Evolutionary conservation across 768 basidiomycete genomes (phyloP), one percentile per base, ranked within the genome.

Genomic region (Leccinum uliginosum): DNA sequence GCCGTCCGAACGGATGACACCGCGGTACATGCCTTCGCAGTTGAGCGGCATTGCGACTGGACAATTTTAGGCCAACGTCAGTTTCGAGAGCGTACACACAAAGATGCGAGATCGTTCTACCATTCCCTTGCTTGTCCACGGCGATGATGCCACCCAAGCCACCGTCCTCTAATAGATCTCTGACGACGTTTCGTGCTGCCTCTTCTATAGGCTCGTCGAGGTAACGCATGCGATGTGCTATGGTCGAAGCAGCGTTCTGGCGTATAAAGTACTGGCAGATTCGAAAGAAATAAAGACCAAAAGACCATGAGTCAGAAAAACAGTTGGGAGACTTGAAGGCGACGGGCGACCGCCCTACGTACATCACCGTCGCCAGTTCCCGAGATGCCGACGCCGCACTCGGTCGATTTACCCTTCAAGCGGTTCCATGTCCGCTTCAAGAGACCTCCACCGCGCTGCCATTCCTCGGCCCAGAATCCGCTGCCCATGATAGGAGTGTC

Each of bases 291-390:
- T 1, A 10, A 15, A 9, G 14, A 35, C 27, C 6, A 2, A 7
- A 10, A 9, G 9, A 34, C 23, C 14, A 34, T 15, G 15, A 34
- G 49, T 61, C 48, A 50, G 56, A 21, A 50, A 6, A 43, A 53
- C 47, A 45, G 24, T 53, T 44, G 53, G 17, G 44, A 38, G 54
- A 44, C 26, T 29, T 29, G 29, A 46, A 17, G 24, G 26, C 35
- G 50, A 38, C 19, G 7, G 29, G 15, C 46, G 29, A 43, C 38
- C 47, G 35, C 72, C 83, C 57, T 66, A 91, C 89, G 70, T 92
- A 91, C 89, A 71, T 93, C 91, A 59, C 91, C 91, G 62, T 92
- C 85, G 7, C 91, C 91, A 12, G 91, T 93, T 0, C 91, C 89
- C 29, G 87, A 89, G n/a, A 93, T 73, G 4, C 90, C 89, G 23